phyloP scores from a whole-genome alignment of 2,329 filamentous ascomycete genomes.

The Fusarium sp. region DNA sequence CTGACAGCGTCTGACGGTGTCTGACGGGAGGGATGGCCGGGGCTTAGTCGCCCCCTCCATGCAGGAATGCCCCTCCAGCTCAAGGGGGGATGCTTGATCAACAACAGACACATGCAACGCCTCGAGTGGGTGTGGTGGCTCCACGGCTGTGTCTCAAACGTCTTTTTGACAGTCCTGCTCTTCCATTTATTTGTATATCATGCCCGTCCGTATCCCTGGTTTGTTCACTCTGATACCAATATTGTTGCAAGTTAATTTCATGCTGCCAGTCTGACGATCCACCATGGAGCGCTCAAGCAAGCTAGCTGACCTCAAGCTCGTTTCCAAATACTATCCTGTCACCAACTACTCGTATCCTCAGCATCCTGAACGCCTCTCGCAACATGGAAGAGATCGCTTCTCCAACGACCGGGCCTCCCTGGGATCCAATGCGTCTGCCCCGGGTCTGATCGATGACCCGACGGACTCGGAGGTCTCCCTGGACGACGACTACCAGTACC shows the following conservation, averaged over 20 bases:
- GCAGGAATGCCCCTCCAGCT: slow-evolving; percentile 44
- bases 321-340: slow-evolving; percentile 52
- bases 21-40: slow-evolving; percentile 40
- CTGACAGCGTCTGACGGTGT: slow-evolving; percentile 14
- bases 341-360: slow-evolving; percentile 54
- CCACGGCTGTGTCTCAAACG: slow-evolving; percentile 42
- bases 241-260: slow-evolving; percentile 40
- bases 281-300: slow-evolving; percentile 51
- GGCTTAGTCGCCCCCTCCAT: slow-evolving; percentile 35
- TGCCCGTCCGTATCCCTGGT: slow-evolving; percentile 41
- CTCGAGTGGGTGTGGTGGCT: slow-evolving; percentile 34
- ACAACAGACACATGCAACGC: slow-evolving; percentile 32
- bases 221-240: slow-evolving; percentile 30
- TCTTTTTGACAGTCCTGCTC: slow-evolving; percentile 33
- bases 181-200: slow-evolving; percentile 44
- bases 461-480: slow-evolving; percentile 59
- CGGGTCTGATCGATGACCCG: slow-evolving; percentile 60
- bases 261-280: slow-evolving; percentile 32
- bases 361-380: slow-evolving; percentile 37
- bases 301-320: slow-evolving; percentile 51
- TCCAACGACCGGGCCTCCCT: slow-evolving; percentile 53
- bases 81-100: slow-evolving; percentile 40
- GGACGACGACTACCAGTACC: slow-evolving; percentile 61
- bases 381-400: slow-evolving; percentile 36
- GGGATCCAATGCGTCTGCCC: slow-evolving; percentile 56